Percentiles rank a stretch among this genome's conserved stretches.
Conservation (phyloP, 1,284 basidiomycete species). For the Tilletia setariae region DNA sequence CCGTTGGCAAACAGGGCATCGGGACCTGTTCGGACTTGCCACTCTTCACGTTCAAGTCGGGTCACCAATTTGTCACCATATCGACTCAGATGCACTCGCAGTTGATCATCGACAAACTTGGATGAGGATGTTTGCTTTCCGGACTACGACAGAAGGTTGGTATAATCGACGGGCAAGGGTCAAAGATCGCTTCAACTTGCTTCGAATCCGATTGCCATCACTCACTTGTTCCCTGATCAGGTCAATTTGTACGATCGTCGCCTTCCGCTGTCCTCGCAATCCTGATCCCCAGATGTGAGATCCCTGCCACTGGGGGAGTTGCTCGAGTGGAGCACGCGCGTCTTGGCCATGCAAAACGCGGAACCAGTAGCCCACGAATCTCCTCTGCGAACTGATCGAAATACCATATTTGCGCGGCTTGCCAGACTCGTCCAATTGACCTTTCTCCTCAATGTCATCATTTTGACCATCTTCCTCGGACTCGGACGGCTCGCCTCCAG, state of each 20-base stretch:
- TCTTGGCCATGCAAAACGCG: constrained; percentile 11
- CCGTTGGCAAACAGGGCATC: neutral
- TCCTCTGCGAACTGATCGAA: constrained; percentile 36
- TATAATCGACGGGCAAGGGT: neutral
- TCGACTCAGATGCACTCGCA: constrained; percentile 5
- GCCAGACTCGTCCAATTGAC: neutral
- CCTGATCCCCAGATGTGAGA: constrained; percentile 2
- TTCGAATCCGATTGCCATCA: neutral
- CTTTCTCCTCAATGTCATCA: constrained; percentile 20
- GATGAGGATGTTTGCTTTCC: neutral
- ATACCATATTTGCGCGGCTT: constrained; percentile 36
- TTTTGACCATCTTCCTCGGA: neutral
- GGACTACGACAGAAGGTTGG: neutral
- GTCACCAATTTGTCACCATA: neutral
- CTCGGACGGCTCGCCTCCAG: neutral
- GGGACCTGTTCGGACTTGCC: constrained; percentile 10
- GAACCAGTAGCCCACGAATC: constrained; percentile 21
- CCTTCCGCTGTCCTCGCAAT: neutral
- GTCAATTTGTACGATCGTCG: neutral
- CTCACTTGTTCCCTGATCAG: neutral
- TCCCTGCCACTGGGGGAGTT: neutral
- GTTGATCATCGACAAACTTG: neutral
- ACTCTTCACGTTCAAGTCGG: neutral
- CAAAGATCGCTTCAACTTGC: neutral
- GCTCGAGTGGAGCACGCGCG: neutral